These are phyloP conservation scores for Erythrobasidium hasegawianum DNA, from an alignment of 1,284 basidiomycete genomes.

Conservation along the genomic window DNA sequence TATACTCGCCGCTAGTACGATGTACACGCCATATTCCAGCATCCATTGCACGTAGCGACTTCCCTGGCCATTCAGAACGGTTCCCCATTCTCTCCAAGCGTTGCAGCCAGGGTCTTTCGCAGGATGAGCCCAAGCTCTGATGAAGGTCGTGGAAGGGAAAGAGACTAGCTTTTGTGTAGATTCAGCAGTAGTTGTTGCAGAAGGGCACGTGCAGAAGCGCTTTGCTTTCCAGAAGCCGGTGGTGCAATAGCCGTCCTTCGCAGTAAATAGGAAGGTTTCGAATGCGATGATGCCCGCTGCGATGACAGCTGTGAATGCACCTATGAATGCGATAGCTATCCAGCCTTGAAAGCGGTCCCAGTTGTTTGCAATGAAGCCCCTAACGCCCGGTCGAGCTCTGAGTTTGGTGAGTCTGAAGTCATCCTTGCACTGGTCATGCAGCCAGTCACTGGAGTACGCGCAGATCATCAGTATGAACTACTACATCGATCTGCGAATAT, in stretches of 20 bases:
- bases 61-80: slow-evolving; percentile 33
- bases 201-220: slow-evolving; percentile 68
- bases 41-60: slow-evolving; percentile 49
- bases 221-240: slow-evolving; percentile 68
- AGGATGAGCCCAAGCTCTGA: slow-evolving; percentile 10
- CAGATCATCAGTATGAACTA: not conserved
- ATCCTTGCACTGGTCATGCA: slow-evolving; percentile 51
- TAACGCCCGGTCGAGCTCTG: slow-evolving; percentile 50
- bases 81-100: slow-evolving; percentile 40
- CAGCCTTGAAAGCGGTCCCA: slow-evolving; percentile 83
- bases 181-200: no score
- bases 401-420: slow-evolving; percentile 48
- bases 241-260: slow-evolving; percentile 84
- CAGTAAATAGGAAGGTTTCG: slow-evolving; percentile 88
- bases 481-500: not conserved
- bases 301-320: slow-evolving; percentile 73
- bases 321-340: slow-evolving; percentile 79
- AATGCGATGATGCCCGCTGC: slow-evolving; percentile 82
- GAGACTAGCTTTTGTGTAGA: not conserved
- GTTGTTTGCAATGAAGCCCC: slow-evolving; percentile 65
- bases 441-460: slow-evolving; percentile 45
- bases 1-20: slow-evolving; percentile 66
- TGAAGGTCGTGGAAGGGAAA: slow-evolving; percentile 14
- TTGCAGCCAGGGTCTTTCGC: slow-evolving; percentile 17
- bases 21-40: slow-evolving; percentile 69